phyloP scores from a whole-genome alignment of 2,329 filamentous ascomycete species.

The Talaromyces sp. region DNA sequence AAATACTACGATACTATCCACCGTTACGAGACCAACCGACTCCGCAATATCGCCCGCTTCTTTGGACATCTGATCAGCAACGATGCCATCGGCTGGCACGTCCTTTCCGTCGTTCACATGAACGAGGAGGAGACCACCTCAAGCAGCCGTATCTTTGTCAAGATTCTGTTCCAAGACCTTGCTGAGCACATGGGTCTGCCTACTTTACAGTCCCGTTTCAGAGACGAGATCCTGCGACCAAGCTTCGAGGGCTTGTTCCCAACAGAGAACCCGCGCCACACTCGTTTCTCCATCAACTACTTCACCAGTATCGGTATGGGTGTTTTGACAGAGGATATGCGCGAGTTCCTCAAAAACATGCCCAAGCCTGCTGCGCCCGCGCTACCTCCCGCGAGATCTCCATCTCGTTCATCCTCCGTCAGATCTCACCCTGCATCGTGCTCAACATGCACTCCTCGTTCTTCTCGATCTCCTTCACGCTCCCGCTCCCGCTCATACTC shows the following conservation, averaged over 20 bases:
- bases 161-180: conserved; percentile 93
- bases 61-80: conserved; percentile 89
- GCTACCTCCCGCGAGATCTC: conserved; percentile 62
- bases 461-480: conserved; percentile 37
- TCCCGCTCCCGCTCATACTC: conserved; percentile 49
- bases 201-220: conserved; percentile 74
- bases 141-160: conserved; percentile 96
- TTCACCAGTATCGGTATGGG: conserved; percentile 99
- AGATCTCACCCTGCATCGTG: conserved; percentile 62
- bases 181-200: conserved; percentile 83
- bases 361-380: conserved; percentile 80
- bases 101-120: conserved; percentile 78
- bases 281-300: conserved; percentile 98
- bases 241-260: conserved; percentile 88
- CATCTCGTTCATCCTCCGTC: conserved; percentile 69
- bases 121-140: conserved; percentile 98
- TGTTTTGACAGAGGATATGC: conserved; percentile 89
- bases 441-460: conserved; percentile 63
- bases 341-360: conserved; percentile 84
- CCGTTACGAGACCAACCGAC: conserved; percentile 90
- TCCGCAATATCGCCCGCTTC: conserved; percentile 92
- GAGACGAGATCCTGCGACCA: conserved; percentile 75
- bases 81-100: conserved; percentile 91
- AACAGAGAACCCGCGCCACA: conserved; percentile 82
- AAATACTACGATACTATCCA: conserved; percentile 98